Base-by-base conservation (phyloP, 768 basidiomycete species). In the Pulveroboletus sp. region DNA sequence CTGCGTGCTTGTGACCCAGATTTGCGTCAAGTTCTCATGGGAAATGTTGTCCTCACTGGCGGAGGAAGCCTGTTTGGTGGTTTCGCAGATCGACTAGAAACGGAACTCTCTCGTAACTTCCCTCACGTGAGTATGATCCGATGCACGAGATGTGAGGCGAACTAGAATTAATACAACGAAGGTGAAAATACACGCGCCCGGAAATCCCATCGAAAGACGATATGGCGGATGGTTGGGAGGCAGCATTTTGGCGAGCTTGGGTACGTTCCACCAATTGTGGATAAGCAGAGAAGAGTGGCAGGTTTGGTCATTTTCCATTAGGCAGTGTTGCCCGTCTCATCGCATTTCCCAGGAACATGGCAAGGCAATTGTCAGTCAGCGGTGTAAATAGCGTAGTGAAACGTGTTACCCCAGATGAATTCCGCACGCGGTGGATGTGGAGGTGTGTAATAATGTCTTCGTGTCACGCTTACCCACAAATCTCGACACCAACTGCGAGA, bases 231-330 rank as follows among this genome's bases (percentile, higher is more conserved):
- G 96, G 96, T 72, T 99, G 7, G 96, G 96, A 10, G 96, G 95
- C 27, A 93, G 89, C 57, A 95, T 98, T 60, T 75, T 98, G 41
- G 94, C 89, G 1, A 93, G 89, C 62, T 71, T 98, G 62, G 96
- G 96, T 21, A 97, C 94, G 14, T 99, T 98, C 78, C 96, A 99
- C 65, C 95, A 95, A 59, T 73, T 94, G 43, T 94, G 93, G 93
- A 93, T 95, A 62, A 92, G 90, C 69, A 82, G 76, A 61, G 92
- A 93, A 67, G 93, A 95, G 61, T 94, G 90, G 86, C 82, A 89
- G 80, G 91, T 89, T 52, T 38, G 82, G 66, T 41, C 10, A 9
- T 45, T 55, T 49, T 8, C 2, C 26, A 40, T 52, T 42, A 17
- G 50, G 36, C 26, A 36, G 17, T 6, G 26, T 37, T 45, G 39